Conservation (phyloP, 345 rosid genomes). For the Pistacia vera region DNA sequence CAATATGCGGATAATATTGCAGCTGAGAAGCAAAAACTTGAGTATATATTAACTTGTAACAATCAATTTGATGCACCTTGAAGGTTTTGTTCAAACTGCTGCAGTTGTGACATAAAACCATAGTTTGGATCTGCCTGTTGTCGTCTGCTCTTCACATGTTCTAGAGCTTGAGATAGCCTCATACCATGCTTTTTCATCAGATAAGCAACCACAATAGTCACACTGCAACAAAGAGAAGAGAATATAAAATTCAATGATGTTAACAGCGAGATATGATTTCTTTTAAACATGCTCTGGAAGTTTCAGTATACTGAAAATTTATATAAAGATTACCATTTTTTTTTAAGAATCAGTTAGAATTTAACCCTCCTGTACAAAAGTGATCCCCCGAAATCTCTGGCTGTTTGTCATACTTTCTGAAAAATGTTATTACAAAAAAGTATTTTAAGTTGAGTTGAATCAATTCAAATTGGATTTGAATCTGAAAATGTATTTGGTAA, state of each 20-base stretch:
- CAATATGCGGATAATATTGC: not conserved
- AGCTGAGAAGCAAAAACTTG: not conserved
- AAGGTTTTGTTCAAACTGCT: slow-evolving; percentile 48
- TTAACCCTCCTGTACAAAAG: too few relatives aligned
- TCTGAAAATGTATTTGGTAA: too few relatives aligned
- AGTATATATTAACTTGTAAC: not conserved
- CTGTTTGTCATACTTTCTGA: too few relatives aligned
- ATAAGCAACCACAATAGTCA: slow-evolving; percentile 41
- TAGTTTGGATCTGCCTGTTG: slow-evolving; percentile 52
- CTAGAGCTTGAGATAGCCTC: slow-evolving; percentile 42
- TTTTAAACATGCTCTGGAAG: not conserved
- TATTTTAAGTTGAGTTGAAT: too few relatives aligned
- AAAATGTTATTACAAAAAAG: too few relatives aligned
- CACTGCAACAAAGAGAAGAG: slow-evolving; percentile 24
- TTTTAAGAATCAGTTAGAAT: too few relatives aligned
- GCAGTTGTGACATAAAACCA: slow-evolving; percentile 57
- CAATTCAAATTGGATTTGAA: too few relatives aligned
- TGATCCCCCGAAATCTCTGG: too few relatives aligned
- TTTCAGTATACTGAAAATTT: too few relatives aligned
- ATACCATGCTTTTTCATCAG: slow-evolving; percentile 42
- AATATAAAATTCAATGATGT: not conserved
- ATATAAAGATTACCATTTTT: not conserved
- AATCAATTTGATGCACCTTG: slow-evolving; percentile 31
- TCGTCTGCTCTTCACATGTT: slow-evolving; percentile 38
- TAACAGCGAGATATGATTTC: not conserved